phyloP scores from a whole-genome alignment of 2,329 filamentous ascomycete genomes.

The Apiospora phragmitis region DNA sequence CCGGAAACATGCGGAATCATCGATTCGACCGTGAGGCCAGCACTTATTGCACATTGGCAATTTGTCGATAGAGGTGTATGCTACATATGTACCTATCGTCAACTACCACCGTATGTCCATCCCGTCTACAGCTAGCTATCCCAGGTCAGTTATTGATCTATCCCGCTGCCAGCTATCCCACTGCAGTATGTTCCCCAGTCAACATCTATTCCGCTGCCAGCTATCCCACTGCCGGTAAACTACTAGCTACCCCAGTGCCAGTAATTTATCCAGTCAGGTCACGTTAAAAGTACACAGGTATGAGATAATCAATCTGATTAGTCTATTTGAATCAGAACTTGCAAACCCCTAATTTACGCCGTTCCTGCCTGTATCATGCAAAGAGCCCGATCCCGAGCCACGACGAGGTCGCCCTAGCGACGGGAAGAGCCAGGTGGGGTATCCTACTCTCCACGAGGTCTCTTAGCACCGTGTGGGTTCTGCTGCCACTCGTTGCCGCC shows the following conservation, averaged over 20 bases:
- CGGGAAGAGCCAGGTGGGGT: neutral
- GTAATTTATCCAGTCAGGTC: neutral
- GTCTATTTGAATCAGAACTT: constrained; percentile 1
- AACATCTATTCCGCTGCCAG: neutral
- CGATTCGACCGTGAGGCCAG: neutral
- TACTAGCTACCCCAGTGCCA: neutral
- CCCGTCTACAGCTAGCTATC: neutral
- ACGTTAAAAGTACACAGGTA: neutral
- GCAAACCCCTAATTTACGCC: neutral
- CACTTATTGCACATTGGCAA: neutral
- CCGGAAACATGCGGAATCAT: neutral
- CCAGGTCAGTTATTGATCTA: too few relatives aligned
- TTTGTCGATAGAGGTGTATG: neutral
- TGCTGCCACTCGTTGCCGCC: constrained; percentile 34
- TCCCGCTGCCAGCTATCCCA: too few relatives aligned
- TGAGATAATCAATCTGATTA: neutral
- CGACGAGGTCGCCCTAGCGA: neutral
- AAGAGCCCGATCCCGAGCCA: neutral
- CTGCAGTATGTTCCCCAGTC: neutral
- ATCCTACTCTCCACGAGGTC: constrained; percentile 31
- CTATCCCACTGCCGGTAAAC: neutral
- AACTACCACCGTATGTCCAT: neutral
- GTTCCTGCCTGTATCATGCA: neutral
- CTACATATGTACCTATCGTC: neutral
- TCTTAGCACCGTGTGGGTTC: constrained; percentile 35